phyloP scores from a whole-genome alignment of 1,284 basidiomycete species.

The Amylostereum chailletii region DNA sequence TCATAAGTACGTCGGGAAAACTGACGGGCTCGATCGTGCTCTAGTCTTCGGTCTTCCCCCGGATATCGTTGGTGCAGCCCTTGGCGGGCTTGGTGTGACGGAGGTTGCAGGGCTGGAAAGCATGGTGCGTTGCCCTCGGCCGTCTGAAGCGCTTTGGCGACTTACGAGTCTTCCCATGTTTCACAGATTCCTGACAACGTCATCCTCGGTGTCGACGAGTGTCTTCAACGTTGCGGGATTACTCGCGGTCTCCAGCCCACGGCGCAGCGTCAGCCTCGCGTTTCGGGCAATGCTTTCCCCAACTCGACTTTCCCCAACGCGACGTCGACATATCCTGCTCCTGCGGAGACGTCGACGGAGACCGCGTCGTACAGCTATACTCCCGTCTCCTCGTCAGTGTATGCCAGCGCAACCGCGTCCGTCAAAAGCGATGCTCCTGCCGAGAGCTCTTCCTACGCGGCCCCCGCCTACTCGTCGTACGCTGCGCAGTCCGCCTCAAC shows the following conservation, averaged over 20 bases:
- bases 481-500: too few species aligned
- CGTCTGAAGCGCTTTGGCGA: background rate
- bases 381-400: too few species aligned
- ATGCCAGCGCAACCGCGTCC: too few species aligned
- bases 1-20: background rate
- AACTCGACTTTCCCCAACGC: too few species aligned
- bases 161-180: constrained; percentile 4
- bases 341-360: too few species aligned
- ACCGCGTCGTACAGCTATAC: too few species aligned
- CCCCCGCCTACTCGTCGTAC: too few species aligned
- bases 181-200: constrained; percentile 25
- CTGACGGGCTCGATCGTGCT: background rate
- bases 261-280: constrained; percentile 23
- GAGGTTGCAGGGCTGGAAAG: constrained; percentile 21
- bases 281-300: constrained; percentile 23
- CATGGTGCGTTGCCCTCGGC: constrained; percentile 10
- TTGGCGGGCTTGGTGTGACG: constrained; percentile 25
- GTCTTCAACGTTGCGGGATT: constrained; percentile 24
- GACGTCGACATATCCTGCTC: too few species aligned
- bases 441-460: too few species aligned
- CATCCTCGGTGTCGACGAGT: constrained; percentile 23
- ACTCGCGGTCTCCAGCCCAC: constrained; percentile 20
- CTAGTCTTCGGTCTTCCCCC: constrained; percentile 25
- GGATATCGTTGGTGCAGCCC: constrained; percentile 24
- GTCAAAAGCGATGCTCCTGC: too few species aligned